Evolutionary conservation across 495 filamentous ascomycete species (phyloP), one percentile per base, ranked within the genome.

Genomic region (Penicillium coprophilum): DNA sequence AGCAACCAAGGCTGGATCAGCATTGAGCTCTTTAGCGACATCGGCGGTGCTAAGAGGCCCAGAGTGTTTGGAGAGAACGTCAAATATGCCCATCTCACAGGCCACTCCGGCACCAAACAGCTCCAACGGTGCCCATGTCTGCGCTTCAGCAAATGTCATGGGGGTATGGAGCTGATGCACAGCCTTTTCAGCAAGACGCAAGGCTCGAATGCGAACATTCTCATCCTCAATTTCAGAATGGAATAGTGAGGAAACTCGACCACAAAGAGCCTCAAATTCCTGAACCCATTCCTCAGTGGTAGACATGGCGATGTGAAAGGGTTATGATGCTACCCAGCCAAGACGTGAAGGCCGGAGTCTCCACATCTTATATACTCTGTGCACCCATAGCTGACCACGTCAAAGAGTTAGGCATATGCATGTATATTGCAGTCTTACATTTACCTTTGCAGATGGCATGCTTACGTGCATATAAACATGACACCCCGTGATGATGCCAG

Each of bases 271-370:
- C 7, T 40, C 38, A 4, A 40, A 40, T n/a, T 40, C 38, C 15
- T 40, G 38, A 40, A 40, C 38, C 38, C 38, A 40, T 40, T 40
- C 38, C 38, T 40, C 38, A 40, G 38, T n/a, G 38, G 38, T 40
- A 40, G 38, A 40, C 38, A 40, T 40, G 15, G 38, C n/a, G 38
- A 40, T 40, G 38, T 40, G 38, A 15, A 40, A 10, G 38, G 15
- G 15, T 40, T 40, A 40, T 40, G 38, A 40, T 15, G 38, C 15
- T 40, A 15, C 4, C 15, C n/a, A 40, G 38, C 38, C 38, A 40
- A 40, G 4, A 40, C 8, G 38, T n/a, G 38, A 40, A 40, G 38
- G 12, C 6, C 31, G 38, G 38, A 40, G 38, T 4, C 38, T 40
- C 7, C 38, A n/a, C 38, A 40, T 40, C 38, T n/a, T 40, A 10